These are phyloP conservation scores for Syncephalastrum racemosum DNA, from an alignment of 371 early-diverging fungal genomes.

Conservation along the genomic window DNA sequence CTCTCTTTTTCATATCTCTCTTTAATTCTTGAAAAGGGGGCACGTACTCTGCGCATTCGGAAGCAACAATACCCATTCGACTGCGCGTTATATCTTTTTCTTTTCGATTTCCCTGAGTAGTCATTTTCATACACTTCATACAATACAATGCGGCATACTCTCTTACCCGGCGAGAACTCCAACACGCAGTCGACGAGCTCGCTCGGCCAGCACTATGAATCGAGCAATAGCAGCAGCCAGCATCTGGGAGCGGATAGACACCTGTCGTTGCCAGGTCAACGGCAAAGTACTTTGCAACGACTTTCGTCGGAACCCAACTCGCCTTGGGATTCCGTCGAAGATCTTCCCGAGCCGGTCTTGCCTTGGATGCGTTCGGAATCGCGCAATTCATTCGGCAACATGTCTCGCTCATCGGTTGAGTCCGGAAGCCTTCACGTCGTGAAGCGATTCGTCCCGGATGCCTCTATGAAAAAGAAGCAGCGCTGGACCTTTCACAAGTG, in stretches of 20 bases:
- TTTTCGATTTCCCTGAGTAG: too few relatives aligned
- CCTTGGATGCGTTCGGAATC: conserved; percentile 52
- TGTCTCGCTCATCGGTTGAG: conserved; percentile 17
- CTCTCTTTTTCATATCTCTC: too few relatives aligned
- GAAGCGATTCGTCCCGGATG: conserved; percentile 33
- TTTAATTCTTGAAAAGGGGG: too few relatives aligned
- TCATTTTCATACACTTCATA: too few relatives aligned
- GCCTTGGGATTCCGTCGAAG: conserved; percentile 20
- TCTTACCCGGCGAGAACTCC: too few relatives aligned
- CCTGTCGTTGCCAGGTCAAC: conserved; percentile 13
- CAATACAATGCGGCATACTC: too few relatives aligned
- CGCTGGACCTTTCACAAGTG: conserved; percentile 59
- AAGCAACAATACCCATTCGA: too few relatives aligned
- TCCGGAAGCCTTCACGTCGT: conserved; percentile 40
- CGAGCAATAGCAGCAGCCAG: too few relatives aligned
- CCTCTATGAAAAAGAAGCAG: conserved; percentile 29
- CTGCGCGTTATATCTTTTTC: too few relatives aligned
- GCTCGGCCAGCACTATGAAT: too few relatives aligned
- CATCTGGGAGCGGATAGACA: neutral
- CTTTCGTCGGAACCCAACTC: conserved; percentile 14
- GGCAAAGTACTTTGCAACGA: neutral
- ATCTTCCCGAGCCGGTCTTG: conserved; percentile 42
- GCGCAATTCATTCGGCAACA: conserved; percentile 29
- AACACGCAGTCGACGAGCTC: too few relatives aligned
- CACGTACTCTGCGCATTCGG: too few relatives aligned